Base-by-base conservation (phyloP, 495 filamentous ascomycete genomes). In the Sabuloglossum arenarium region DNA sequence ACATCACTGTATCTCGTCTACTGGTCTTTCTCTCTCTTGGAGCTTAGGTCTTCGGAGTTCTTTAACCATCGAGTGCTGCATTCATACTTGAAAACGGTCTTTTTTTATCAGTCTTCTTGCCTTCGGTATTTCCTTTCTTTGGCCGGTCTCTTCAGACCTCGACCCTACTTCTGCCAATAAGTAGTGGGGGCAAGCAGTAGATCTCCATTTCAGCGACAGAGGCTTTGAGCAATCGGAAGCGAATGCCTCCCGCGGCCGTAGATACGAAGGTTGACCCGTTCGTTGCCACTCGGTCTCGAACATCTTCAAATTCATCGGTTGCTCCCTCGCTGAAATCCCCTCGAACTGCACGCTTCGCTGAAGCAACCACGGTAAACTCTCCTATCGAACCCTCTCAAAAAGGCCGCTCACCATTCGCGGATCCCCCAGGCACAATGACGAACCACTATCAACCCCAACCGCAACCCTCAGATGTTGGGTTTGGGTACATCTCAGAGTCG, bases 321-420 rank as follows among this genome's bases (percentile, higher is more conserved):
- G 42, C 14, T 31, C 55, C 24, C 8, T 56, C 87, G 19, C 69
- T 93, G 50, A 88, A 83, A 70, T 75, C 83, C 28, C 84, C 84
- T 31, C 78, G 88, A 58, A 86, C 85, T 51, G 81, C 88, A 59
- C 84, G 88, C 59, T 94, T 95, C 63, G 86, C 86, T 39, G 88
- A 95, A 71, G 87, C 87, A 31, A 94, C 88, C 6, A 75, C 86
- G 23, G 84, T 94, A 53, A 74, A 90, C 68, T 94, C 88, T 27
- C 88, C 88, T 54, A 74, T 91, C 62, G 84, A 83, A 47, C 70
- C 73, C 5, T 66, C 61, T 24, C 69, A 71, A 57, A 47, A 63
- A n/a, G 61, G 64, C 49, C 67, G 65, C 52, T 77, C 77, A 5
- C 86, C 86, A 1, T 91, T 93, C 64, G 78, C 77, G 46, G 79